Percentiles rank a stretch among this genome's conserved stretches.
These are phyloP conservation scores for Rhodosporidiobolus odoratus DNA, from an alignment of 768 basidiomycete genomes.

Conservation along the genomic window DNA sequence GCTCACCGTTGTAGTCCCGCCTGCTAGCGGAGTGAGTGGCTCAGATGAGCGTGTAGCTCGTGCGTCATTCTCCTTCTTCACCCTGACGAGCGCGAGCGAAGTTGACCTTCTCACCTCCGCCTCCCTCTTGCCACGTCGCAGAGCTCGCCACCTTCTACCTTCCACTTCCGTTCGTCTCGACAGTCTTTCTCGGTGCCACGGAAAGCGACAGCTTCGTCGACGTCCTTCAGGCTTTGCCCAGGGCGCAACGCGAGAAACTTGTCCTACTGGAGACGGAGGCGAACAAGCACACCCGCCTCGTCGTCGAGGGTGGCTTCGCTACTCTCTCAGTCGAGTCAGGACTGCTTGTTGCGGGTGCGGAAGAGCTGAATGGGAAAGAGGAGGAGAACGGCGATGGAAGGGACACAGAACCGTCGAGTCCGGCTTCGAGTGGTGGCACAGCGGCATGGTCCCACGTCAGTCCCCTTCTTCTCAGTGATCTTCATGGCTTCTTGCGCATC, in stretches of 20 bases:
- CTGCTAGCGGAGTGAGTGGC: background rate
- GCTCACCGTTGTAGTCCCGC: background rate
- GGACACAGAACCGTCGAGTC: background rate
- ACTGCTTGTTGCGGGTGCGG: background rate
- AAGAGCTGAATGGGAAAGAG: background rate
- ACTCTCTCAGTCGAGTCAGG: background rate
- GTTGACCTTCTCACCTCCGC: background rate
- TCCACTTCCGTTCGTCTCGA: background rate
- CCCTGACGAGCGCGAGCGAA: background rate
- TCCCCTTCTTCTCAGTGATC: too few relatives aligned
- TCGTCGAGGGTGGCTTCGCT: background rate
- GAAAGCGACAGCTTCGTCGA: background rate
- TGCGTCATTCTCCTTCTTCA: background rate
- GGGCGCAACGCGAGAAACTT: background rate
- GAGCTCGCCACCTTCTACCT: constrained; percentile 8
- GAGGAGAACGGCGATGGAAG: background rate
- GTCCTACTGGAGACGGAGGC: background rate
- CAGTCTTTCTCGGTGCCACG: background rate
- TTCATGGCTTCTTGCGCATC: too few relatives aligned
- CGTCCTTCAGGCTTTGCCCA: background rate
- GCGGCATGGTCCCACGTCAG: too few relatives aligned
- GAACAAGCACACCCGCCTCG: background rate
- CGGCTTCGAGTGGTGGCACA: too few relatives aligned
- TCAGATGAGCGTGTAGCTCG: background rate
- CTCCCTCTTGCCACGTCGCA: background rate